Percentiles rank a stretch among this genome's conserved stretches.
Evolutionary conservation across 2,329 filamentous ascomycete species (phyloP).

Genomic region (Clathrospora elynae): DNA sequence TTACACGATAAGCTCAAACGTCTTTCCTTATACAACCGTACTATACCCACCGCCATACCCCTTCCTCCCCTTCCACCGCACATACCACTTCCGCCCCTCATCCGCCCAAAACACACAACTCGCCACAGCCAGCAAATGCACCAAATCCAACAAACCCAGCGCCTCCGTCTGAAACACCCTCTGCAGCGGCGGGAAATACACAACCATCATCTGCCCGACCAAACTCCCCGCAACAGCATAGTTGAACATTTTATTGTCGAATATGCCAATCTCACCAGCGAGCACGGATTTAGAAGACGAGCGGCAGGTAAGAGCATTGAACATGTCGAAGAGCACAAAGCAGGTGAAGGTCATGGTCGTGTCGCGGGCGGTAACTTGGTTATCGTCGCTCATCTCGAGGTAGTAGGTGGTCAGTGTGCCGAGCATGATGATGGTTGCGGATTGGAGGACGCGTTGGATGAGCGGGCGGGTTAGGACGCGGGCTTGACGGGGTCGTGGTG

Average conservation of each 20-base stretch:
- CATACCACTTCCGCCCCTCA: constrained; percentile 76
- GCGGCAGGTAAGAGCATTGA: constrained; percentile 92
- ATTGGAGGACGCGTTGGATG: constrained; percentile 82
- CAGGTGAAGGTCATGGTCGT: constrained; percentile 99
- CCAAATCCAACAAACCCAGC: constrained; percentile 72
- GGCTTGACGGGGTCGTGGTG: constrained; percentile 83
- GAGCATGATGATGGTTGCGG: constrained; percentile 85
- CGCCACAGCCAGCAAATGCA: constrained; percentile 73
- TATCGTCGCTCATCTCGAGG: constrained; percentile 84
- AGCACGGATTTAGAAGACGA: constrained; percentile 89
- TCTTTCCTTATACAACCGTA: constrained; percentile 43
- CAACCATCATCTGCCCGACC: constrained; percentile 83
- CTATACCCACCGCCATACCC: constrained; percentile 47
- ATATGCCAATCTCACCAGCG: constrained; percentile 78
- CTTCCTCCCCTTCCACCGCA: constrained; percentile 52
- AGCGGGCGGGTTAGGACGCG: constrained; percentile 87
- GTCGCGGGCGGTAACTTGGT: constrained; percentile 85
- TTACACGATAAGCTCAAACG: too few species aligned
- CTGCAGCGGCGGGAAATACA: constrained; percentile 94
- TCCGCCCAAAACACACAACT: constrained; percentile 96
- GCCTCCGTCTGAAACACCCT: constrained; percentile 95
- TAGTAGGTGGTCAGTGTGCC: constrained; percentile 92
- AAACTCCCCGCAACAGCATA: constrained; percentile 88
- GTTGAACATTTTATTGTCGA: constrained; percentile 93
- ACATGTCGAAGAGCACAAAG: constrained; percentile 99